Conservation (phyloP, 2,329 filamentous ascomycete species). For the Pseudogymnoascus sp. region DNA sequence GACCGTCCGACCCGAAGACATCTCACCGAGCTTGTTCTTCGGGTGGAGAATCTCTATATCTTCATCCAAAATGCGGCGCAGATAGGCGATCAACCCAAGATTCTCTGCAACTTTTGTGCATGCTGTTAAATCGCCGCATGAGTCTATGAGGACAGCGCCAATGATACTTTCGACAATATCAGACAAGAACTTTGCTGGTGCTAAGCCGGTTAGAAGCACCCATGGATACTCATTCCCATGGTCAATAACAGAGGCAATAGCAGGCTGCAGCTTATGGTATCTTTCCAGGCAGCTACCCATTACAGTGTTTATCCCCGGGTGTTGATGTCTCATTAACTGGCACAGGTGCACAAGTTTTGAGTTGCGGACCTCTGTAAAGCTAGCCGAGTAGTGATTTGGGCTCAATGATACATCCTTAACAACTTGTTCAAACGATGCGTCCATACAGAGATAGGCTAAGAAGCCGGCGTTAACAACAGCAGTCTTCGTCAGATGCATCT, state of each 20-base stretch:
- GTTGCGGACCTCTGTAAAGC: constrained; percentile 7
- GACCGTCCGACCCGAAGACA: constrained; percentile 45
- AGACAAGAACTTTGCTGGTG: constrained; percentile 68
- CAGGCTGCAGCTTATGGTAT: constrained; percentile 10
- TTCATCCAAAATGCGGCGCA: constrained; percentile 53
- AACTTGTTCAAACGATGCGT: constrained; percentile 33
- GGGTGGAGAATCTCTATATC: constrained; percentile 51
- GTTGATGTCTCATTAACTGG: constrained; percentile 59
- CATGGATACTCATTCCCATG: constrained; percentile 60
- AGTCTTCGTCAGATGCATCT: constrained; percentile 71
- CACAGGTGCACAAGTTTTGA: constrained; percentile 44
- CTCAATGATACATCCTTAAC: constrained; percentile 14
- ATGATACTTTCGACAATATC: constrained; percentile 76
- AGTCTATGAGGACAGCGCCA: constrained; percentile 79
- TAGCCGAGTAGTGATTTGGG: background rate
- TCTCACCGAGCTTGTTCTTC: constrained; percentile 58
- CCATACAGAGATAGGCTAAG: constrained; percentile 67
- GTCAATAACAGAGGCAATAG: constrained; percentile 35
- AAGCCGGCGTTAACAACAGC: constrained; percentile 74
- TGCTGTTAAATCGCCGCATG: constrained; percentile 49
- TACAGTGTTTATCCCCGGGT: constrained; percentile 32
- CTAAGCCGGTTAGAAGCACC: constrained; percentile 57
- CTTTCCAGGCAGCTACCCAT: background rate
- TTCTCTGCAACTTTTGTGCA: constrained; percentile 54
- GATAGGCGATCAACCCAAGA: constrained; percentile 55